Evolutionary conservation across 345 rosid genomes (phyloP).

Genomic region (Boechera stricta): DNA sequence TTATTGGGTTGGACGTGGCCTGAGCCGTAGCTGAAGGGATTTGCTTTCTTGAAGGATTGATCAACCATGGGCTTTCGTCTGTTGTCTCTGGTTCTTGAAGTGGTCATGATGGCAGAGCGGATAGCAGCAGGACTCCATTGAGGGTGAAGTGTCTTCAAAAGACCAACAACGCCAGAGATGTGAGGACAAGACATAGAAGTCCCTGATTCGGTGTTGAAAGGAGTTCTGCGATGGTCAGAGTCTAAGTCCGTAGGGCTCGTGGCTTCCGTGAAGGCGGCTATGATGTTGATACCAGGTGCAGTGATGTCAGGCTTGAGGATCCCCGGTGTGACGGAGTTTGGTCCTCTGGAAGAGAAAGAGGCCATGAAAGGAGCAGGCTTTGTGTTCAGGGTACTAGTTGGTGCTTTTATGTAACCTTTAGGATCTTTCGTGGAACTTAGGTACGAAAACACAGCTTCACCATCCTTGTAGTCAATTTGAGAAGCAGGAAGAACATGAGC

Average conservation of each 20-base stretch:
- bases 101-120: conserved; percentile 64
- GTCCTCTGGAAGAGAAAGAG: conserved; percentile 67
- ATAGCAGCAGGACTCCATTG: conserved; percentile 65
- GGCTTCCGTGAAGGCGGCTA: conserved; percentile 61
- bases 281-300: conserved; percentile 77
- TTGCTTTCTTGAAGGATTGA: conserved; percentile 46
- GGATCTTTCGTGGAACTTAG: conserved; percentile 56
- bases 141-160: conserved; percentile 53
- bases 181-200: conserved; percentile 77
- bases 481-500: conserved; percentile 71
- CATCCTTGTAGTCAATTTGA: conserved; percentile 60
- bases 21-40: conserved; percentile 65
- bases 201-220: conserved; percentile 52
- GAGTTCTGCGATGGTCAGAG: conserved; percentile 49
- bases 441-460: conserved; percentile 53
- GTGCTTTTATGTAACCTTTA: conserved; percentile 51
- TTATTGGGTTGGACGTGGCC: conserved; percentile 85
- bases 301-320: conserved; percentile 87
- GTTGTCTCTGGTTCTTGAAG: conserved; percentile 73
- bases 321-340: conserved; percentile 60
- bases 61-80: conserved; percentile 51
- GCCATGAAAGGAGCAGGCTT: conserved; percentile 77
- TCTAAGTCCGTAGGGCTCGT: conserved; percentile 44
- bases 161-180: conserved; percentile 59
- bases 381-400: conserved; percentile 13